phyloP scores from a whole-genome alignment of 805 yeast species.

The Lipomyces japonicus region DNA sequence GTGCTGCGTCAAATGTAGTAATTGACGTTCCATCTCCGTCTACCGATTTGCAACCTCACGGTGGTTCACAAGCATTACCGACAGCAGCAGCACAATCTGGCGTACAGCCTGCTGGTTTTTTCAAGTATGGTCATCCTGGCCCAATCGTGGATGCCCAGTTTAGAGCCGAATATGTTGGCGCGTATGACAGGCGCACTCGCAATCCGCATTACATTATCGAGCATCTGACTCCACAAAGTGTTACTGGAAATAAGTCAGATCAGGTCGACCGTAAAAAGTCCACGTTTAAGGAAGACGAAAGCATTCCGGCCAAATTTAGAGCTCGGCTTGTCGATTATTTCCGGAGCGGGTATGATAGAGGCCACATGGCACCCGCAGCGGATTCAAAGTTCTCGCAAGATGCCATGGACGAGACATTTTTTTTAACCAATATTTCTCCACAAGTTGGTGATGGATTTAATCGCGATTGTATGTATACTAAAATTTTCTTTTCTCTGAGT shows the following conservation, averaged over 20 bases:
- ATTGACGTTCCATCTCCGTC: background rate
- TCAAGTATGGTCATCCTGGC: conserved; percentile 92
- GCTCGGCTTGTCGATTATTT: conserved; percentile 79
- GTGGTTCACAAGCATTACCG: background rate
- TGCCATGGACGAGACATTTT: conserved; percentile 95
- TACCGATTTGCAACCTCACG: background rate
- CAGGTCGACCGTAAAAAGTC: conserved; percentile 76
- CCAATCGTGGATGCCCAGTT: conserved; percentile 81
- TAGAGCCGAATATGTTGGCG: conserved; percentile 73
- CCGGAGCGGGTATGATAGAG: conserved; percentile 93
- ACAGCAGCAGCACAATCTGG: background rate
- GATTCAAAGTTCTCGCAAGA: conserved; percentile 84
- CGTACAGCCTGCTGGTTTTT: conserved; percentile 74
- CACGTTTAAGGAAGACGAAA: conserved; percentile 81
- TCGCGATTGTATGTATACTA: conserved; percentile 55
- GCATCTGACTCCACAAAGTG: conserved; percentile 62
- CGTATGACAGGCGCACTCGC: conserved; percentile 77
- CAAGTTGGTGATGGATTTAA: conserved; percentile 98
- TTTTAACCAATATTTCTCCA: conserved; percentile 86
- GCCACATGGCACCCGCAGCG: conserved; percentile 90
- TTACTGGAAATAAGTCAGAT: conserved; percentile 47
- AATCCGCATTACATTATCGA: conserved; percentile 66
- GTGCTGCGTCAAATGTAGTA: background rate
- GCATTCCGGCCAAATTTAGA: conserved; percentile 71
- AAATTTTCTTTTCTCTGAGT: background rate